A percentile compares a stretch with the other conserved stretches of the same genome.
Conservation (phyloP, 257 asterid species). For the Buddleja alternifolia region DNA sequence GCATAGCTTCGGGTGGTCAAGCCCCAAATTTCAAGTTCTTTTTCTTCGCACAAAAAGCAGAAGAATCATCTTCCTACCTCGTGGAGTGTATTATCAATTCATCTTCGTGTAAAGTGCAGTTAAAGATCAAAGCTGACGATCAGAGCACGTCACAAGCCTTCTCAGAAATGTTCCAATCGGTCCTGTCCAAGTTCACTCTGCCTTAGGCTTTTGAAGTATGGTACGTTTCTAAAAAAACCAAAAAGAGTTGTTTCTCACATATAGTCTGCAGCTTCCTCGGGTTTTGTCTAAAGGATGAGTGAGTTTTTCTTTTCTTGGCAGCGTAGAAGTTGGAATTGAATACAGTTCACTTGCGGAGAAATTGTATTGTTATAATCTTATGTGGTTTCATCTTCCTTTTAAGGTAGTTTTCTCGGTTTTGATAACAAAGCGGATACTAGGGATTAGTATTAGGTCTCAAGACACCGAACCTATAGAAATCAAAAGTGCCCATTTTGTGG, state of each 20-base stretch:
- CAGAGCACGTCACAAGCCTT: constrained; percentile 72
- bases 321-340: constrained; percentile 15
- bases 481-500: too few relatives aligned
- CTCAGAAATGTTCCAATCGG: constrained; percentile 73
- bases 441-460: too few relatives aligned
- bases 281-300: constrained; percentile 1
- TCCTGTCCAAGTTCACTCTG: constrained; percentile 65
- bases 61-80: constrained; percentile 64
- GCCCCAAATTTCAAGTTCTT: constrained; percentile 93
- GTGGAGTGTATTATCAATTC: constrained; percentile 84
- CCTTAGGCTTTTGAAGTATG: constrained; percentile 28
- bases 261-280: constrained; percentile 25
- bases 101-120: constrained; percentile 74
- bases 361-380: background rate
- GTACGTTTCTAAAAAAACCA: background rate
- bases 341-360: background rate
- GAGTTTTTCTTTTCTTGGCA: background rate
- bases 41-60: constrained; percentile 82
- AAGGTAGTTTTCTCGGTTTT: background rate
- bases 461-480: too few relatives aligned
- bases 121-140: constrained; percentile 94
- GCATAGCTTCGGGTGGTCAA: constrained; percentile 98
- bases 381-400: background rate
- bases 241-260: too few relatives aligned
- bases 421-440: too few relatives aligned